Conservation (phyloP, 805 yeast species). For the Nakazawaea sp. region DNA sequence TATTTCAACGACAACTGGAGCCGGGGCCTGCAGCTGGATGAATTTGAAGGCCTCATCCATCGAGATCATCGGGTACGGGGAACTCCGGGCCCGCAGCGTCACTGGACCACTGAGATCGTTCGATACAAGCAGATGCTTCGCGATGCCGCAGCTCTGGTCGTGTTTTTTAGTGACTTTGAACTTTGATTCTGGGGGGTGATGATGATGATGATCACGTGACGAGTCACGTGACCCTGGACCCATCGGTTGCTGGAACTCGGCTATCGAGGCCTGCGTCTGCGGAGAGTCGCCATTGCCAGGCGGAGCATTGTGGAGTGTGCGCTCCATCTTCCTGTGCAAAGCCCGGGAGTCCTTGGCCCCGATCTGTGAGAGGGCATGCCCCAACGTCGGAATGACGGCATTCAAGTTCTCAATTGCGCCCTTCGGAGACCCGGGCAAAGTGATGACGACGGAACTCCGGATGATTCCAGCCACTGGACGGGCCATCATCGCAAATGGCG, state of each 20-base stretch:
- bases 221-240: too few relatives aligned
- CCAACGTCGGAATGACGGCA: constrained; percentile 29
- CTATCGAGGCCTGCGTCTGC: constrained; percentile 2
- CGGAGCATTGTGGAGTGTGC: constrained; percentile 19
- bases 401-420: constrained; percentile 38
- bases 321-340: constrained; percentile 26
- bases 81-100: constrained; percentile 32
- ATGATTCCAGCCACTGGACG: constrained; percentile 44
- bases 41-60: constrained; percentile 30
- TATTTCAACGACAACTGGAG: constrained; percentile 17
- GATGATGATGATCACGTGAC: constrained; percentile 14
- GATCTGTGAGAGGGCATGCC: constrained; percentile 37
- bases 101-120: constrained; percentile 31
- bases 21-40: constrained; percentile 27
- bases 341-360: constrained; percentile 29
- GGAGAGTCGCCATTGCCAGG: constrained; percentile 15
- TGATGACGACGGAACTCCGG: constrained; percentile 29
- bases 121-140: constrained; percentile 29
- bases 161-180: too few relatives aligned
- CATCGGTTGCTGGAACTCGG: too few relatives aligned
- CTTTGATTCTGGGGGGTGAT: too few relatives aligned
- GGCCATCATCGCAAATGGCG: constrained; percentile 41
- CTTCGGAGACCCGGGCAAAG: constrained; percentile 48
- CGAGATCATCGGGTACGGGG: constrained; percentile 42
- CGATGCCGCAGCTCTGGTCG: constrained; percentile 22